Evolutionary conservation across 805 yeast genomes (phyloP), one percentile per base, ranked within the genome.

Genomic region (Ogataea trehaloabstinens): DNA sequence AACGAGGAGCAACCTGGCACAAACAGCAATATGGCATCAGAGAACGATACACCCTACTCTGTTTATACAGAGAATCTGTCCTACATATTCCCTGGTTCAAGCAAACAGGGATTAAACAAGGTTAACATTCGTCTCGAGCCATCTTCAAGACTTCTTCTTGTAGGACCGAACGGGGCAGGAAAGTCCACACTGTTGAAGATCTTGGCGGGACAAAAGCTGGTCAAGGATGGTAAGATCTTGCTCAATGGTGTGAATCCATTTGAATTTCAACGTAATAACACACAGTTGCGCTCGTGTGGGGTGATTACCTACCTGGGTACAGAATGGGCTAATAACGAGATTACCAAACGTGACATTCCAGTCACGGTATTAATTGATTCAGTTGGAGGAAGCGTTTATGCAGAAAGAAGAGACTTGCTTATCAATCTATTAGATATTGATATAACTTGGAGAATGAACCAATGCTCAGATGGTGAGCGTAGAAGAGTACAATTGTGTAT

Each of bases 111-210:
- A 0, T 67, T 93, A 12, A 73, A 74, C 21, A 71, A 85, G 33
- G 73, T 91, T 45, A 68, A 71, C 25, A 54, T 93, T 28, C 49
- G 66, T 10, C 71, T 93, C 16, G 79, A 82, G 1, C 77, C 84
- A 73, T 80, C 84, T 5, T 76, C 91, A 1, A 73, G 96, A 43
- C 78, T 90, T 8, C 67, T 93, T 24, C 61, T 93, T 6, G 73
- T 93, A 18, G 99, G 99, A 0, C 95, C 98, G 10, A 90, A 90
- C 53, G 99, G 99, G 15, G 98, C 99, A 1, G 98, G 99, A 4
- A 93, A 93, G 60, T 86, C 96, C 1, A 93, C 99, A 0, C 60
- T 93, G 30, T 69, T 93, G 46, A 78, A 80, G 57, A 74, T 93
- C 13, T 67, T 93, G 15, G 95, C 97, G 0, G 99, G 99, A 3